These are phyloP conservation scores for Aspergillus neoniger DNA, from an alignment of 2,329 filamentous ascomycete species.

Conservation along the genomic window DNA sequence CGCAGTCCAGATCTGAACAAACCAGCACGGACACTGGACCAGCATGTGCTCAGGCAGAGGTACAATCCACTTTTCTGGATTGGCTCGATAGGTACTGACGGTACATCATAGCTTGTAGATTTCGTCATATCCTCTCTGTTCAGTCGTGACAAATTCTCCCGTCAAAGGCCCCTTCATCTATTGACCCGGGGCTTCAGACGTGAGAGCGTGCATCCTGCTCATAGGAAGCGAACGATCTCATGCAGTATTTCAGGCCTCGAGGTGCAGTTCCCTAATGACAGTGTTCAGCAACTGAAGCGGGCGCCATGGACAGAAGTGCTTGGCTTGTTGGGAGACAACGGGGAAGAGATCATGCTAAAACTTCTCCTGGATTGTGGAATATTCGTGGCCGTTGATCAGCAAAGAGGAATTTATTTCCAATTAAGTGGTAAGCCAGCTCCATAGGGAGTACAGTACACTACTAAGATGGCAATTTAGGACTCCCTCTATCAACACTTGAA, in stretches of 20 bases:
- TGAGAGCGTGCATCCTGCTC: constrained; percentile 24
- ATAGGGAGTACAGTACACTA: too few species aligned
- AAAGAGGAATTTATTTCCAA: constrained; percentile 71
- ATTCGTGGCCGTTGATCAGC: constrained; percentile 64
- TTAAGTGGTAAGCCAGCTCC: constrained; percentile 63
- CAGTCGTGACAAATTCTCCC: constrained; percentile 52
- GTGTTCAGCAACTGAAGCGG: constrained; percentile 68
- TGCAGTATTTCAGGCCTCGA: constrained; percentile 66
- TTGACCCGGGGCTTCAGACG: constrained; percentile 81
- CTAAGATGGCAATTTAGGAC: constrained; percentile 25
- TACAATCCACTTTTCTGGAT: constrained; percentile 31
- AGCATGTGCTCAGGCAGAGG: constrained; percentile 64
- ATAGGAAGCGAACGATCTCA: constrained; percentile 30
- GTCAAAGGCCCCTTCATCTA: constrained; percentile 67
- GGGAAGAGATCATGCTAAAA: constrained; percentile 75
- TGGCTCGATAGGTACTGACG: background rate
- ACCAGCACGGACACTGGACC: constrained; percentile 40
- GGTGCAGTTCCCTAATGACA: constrained; percentile 66
- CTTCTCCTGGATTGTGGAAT: constrained; percentile 76
- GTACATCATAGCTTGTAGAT: constrained; percentile 64
- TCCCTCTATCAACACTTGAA: constrained; percentile 34
- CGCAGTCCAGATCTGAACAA: constrained; percentile 47
- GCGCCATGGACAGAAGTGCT: constrained; percentile 75
- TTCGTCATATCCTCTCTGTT: constrained; percentile 79
- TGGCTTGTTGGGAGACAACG: constrained; percentile 70